phyloP scores from a whole-genome alignment of 768 basidiomycete species.

The Trametes meyenii region DNA sequence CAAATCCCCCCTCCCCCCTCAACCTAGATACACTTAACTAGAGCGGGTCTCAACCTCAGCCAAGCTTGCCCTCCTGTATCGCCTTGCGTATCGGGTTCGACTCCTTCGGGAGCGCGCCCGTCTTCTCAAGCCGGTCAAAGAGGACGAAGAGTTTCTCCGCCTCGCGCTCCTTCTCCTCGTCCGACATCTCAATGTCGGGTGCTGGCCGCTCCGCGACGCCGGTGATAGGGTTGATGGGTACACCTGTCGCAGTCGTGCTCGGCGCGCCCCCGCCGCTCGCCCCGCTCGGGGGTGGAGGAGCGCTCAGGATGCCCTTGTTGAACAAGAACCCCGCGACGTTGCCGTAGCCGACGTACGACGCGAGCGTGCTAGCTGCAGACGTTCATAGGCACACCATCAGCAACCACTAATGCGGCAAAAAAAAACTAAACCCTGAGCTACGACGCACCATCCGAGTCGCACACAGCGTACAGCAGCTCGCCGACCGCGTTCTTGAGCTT shows the following conservation, averaged over 20 bases:
- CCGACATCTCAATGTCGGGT: slow-evolving; percentile 69
- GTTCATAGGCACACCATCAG: not conserved
- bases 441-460: slow-evolving; percentile 68
- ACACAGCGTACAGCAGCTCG: slow-evolving; percentile 85
- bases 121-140: slow-evolving; percentile 86
- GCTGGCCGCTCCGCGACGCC: slow-evolving; percentile 57
- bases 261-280: slow-evolving; percentile 39
- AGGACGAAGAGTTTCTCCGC: slow-evolving; percentile 90
- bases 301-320: slow-evolving; percentile 80
- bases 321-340: slow-evolving; percentile 95
- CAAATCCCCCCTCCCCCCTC: not conserved
- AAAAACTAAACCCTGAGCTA: not conserved
- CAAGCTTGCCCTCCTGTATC: slow-evolving; percentile 50
- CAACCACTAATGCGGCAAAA: not conserved
- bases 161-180: slow-evolving; percentile 94
- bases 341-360: slow-evolving; percentile 88
- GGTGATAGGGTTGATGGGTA: slow-evolving; percentile 82
- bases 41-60: slow-evolving; percentile 13
- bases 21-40: not conserved
- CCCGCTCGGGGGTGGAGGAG: slow-evolving; percentile 45
- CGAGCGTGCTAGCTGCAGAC: slow-evolving; percentile 62
- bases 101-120: slow-evolving; percentile 63
- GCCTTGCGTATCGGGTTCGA: slow-evolving; percentile 78
- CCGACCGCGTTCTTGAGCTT: slow-evolving; percentile 78
- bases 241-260: slow-evolving; percentile 37